phyloP scores from a whole-genome alignment of 108 stramenopile genomes.

The Skeletonema costatum region DNA sequence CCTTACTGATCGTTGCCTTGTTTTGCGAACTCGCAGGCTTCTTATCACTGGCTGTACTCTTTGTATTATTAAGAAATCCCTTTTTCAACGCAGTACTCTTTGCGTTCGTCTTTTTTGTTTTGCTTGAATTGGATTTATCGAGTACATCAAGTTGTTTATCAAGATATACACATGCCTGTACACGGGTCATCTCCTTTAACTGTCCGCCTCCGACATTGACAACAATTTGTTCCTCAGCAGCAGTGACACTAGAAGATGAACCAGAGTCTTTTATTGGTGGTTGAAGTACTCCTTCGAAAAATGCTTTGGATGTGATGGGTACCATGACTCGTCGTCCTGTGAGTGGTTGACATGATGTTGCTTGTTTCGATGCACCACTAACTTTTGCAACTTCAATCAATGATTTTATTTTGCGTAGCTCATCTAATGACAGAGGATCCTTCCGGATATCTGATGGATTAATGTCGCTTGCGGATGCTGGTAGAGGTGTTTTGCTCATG shows the following conservation, averaged over 20 bases:
- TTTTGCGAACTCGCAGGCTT: not conserved
- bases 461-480: constrained; percentile 8
- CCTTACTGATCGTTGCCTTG: not conserved
- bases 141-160: not conserved
- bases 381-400: constrained; percentile 10
- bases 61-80: not conserved
- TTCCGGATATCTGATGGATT: not conserved
- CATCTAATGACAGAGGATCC: constrained; percentile 6
- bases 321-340: constrained; percentile 33
- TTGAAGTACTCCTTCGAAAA: constrained; percentile 43
- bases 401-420: constrained; percentile 17
- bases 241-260: not conserved
- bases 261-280: constrained; percentile 1
- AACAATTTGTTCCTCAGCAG: constrained; percentile 8
- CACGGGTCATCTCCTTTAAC: constrained; percentile 23
- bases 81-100: not conserved
- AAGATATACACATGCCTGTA: constrained; percentile 19
- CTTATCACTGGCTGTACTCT: not conserved
- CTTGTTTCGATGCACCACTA: not conserved
- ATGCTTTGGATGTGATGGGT: constrained; percentile 42
- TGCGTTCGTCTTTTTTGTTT: not conserved
- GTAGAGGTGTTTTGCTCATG: constrained; percentile 5
- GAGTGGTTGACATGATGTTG: constrained; percentile 7
- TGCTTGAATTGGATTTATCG: not conserved
- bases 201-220: constrained; percentile 14